These are phyloP conservation scores for Hemileia vastatrix DNA, from an alignment of 1,284 basidiomycete species.

Conservation along the genomic window DNA sequence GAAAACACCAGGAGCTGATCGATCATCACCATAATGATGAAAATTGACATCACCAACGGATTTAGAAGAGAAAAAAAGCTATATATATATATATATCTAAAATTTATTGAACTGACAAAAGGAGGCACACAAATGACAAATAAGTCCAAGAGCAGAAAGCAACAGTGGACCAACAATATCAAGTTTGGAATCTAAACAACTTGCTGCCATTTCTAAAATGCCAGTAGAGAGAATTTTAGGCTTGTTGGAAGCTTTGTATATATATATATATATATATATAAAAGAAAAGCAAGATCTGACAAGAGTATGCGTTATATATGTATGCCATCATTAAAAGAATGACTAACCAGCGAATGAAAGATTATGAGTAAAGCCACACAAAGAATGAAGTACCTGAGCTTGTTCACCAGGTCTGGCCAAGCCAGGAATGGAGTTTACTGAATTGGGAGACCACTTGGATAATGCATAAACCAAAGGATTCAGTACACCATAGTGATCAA, in stretches of 20 bases:
- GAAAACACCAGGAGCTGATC: too few species aligned
- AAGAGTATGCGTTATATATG: not conserved
- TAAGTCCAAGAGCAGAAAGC: constrained; percentile 4
- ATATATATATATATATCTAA: too few species aligned
- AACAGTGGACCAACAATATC: constrained; percentile 16
- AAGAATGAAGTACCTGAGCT: constrained; percentile 16
- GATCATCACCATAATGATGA: too few species aligned
- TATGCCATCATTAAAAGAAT: not conserved
- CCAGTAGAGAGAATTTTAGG: too few species aligned
- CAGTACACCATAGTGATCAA: too few species aligned
- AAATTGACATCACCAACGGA: too few species aligned
- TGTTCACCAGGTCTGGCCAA: constrained; percentile 17
- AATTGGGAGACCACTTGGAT: not conserved
- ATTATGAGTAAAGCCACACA: constrained; percentile 18
- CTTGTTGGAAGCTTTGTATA: too few species aligned
- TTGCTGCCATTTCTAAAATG: constrained; percentile 3
- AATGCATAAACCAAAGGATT: not conserved
- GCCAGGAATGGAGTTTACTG: not conserved
- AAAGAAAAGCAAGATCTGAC: too few species aligned
- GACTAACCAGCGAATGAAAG: constrained; percentile 17
- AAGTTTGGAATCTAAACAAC: constrained; percentile 10
- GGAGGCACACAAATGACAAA: constrained; percentile 22
- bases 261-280: too few species aligned
- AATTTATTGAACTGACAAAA: too few species aligned
- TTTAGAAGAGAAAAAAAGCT: too few species aligned